These are phyloP conservation scores for Durotheca rogersii DNA, from an alignment of 495 filamentous ascomycete genomes.

Conservation along the genomic window DNA sequence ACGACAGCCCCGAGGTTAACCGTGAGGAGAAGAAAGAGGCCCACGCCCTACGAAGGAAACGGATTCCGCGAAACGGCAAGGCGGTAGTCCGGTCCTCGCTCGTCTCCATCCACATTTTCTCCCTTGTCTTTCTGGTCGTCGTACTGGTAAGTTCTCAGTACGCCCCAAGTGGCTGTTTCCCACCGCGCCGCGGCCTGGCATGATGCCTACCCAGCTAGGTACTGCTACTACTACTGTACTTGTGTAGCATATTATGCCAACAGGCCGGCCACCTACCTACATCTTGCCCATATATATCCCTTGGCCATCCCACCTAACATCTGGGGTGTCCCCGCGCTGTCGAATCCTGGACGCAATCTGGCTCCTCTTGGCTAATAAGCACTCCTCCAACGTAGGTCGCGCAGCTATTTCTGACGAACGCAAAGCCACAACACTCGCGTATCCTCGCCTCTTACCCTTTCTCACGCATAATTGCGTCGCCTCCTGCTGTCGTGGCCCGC, in stretches of 20 bases:
- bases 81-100: slow-evolving; percentile 15
- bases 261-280: too few species aligned
- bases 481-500: slow-evolving; percentile 40
- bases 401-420: slow-evolving; percentile 37
- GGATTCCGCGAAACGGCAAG: slow-evolving; percentile 20
- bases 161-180: slow-evolving; percentile 6
- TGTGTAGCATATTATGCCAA: background rate
- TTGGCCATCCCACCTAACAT: background rate
- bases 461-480: slow-evolving; percentile 42
- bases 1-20: slow-evolving; percentile 8
- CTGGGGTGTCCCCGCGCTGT: background rate
- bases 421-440: slow-evolving; percentile 38
- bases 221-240: background rate
- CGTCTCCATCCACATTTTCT: slow-evolving; percentile 40
- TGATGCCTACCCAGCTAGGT: background rate
- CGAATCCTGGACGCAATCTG: slow-evolving; percentile 26
- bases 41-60: background rate
- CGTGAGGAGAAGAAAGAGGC: slow-evolving; percentile 11
- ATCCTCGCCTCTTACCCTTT: slow-evolving; percentile 39
- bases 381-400: slow-evolving; percentile 31
- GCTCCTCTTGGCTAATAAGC: slow-evolving; percentile 19
- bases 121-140: slow-evolving; percentile 44
- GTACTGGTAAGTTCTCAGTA: slow-evolving; percentile 46
- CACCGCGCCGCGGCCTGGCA: slow-evolving; percentile 18
- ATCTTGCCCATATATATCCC: too few species aligned